Evolutionary conservation across 768 basidiomycete genomes (phyloP).

Genomic region (Lactifluus volemus): DNA sequence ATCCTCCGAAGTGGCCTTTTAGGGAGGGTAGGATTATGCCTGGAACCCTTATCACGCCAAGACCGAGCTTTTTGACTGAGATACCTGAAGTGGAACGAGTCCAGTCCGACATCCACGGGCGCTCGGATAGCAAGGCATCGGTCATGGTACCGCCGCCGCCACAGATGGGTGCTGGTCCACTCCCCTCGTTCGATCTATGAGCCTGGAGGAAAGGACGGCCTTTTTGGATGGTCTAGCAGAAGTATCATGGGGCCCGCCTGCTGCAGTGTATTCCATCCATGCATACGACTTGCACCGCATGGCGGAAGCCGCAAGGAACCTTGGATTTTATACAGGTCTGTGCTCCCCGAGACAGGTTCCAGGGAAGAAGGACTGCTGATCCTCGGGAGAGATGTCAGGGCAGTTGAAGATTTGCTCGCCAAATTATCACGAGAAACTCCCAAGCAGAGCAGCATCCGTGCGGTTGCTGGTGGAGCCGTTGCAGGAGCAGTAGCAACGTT

Average conservation of each 20-base stretch:
- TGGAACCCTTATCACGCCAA: slow-evolving; percentile 15
- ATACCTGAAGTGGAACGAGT: background rate
- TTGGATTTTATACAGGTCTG: slow-evolving; percentile 15
- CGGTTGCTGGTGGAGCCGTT: slow-evolving; percentile 15
- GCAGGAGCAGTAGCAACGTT: slow-evolving; percentile 20
- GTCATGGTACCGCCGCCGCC: background rate
- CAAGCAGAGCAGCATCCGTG: slow-evolving; percentile 5
- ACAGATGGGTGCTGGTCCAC: background rate
- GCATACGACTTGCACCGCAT: slow-evolving; percentile 6
- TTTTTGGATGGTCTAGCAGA: slow-evolving; percentile 17
- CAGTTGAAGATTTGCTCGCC: slow-evolving; percentile 11
- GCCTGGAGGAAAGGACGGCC: slow-evolving; percentile 12
- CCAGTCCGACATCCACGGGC: background rate
- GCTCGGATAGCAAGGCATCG: slow-evolving; percentile 3
- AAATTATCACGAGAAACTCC: slow-evolving; percentile 1
- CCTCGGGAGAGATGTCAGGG: slow-evolving; percentile 14
- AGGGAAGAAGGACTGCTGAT: slow-evolving; percentile 14
- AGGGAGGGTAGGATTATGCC: slow-evolving; percentile 18
- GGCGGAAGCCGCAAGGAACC: slow-evolving; percentile 10
- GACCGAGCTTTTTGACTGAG: slow-evolving; percentile 9
- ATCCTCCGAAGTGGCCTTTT: background rate
- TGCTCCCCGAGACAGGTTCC: slow-evolving; percentile 1
- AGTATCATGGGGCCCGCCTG: slow-evolving; percentile 14
- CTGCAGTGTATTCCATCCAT: slow-evolving; percentile 15
- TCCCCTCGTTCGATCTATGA: slow-evolving; percentile 15